Evolutionary conservation across 805 yeast genomes (phyloP).

Genomic region (Barnettozyma salicaria): DNA sequence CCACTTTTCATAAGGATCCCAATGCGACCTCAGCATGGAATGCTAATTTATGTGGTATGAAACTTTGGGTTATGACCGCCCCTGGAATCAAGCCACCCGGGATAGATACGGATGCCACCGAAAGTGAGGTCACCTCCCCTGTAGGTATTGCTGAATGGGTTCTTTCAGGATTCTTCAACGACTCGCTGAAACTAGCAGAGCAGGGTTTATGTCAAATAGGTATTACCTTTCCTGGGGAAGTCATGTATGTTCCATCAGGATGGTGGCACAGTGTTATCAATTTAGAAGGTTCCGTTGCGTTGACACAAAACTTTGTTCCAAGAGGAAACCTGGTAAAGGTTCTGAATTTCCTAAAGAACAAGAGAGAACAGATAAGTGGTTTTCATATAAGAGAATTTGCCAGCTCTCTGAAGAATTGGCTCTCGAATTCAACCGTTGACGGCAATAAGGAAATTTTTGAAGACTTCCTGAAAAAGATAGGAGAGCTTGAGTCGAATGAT

Average conservation of each 20-base stretch:
- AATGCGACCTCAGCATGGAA: constrained; percentile 91
- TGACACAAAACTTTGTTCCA: constrained; percentile 88
- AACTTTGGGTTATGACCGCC: constrained; percentile 87
- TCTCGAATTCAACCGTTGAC: background rate
- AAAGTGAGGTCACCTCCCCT: constrained; percentile 87
- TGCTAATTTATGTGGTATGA: constrained; percentile 63
- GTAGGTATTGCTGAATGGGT: constrained; percentile 94
- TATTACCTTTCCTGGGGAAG: constrained; percentile 74
- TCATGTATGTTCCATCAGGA: constrained; percentile 87
- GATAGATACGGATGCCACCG: constrained; percentile 66
- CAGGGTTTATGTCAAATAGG: constrained; percentile 53
- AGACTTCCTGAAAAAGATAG: constrained; percentile 27
- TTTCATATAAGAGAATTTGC: constrained; percentile 55
- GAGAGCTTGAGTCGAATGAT: constrained; percentile 29
- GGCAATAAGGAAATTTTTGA: constrained; percentile 20
- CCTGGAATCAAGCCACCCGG: constrained; percentile 80
- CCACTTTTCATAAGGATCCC: constrained; percentile 92
- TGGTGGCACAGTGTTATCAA: constrained; percentile 98
- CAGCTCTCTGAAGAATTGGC: constrained; percentile 24
- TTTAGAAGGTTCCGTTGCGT: constrained; percentile 72
- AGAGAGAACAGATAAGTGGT: constrained; percentile 71
- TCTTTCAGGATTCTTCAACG: constrained; percentile 72
- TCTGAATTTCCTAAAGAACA: constrained; percentile 59
- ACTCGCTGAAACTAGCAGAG: constrained; percentile 48
- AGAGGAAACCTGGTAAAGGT: constrained; percentile 52